These are phyloP conservation scores for Guyanaporus albipodus DNA, from an alignment of 768 basidiomycete genomes.

Conservation along the genomic window DNA sequence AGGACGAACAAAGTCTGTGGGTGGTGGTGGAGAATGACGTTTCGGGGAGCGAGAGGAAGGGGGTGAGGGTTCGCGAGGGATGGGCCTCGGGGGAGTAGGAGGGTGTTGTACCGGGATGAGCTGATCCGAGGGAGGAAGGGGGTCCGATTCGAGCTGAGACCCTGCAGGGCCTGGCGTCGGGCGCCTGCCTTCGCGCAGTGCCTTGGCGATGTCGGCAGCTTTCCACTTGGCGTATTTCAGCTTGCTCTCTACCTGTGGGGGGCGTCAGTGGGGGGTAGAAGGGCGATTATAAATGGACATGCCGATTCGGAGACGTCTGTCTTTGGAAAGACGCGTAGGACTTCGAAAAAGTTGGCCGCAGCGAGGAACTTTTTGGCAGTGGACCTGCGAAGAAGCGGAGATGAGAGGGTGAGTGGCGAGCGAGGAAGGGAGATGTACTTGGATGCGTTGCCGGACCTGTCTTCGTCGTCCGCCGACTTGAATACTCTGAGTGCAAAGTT, in stretches of 20 bases:
- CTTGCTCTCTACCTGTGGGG: constrained; percentile 72
- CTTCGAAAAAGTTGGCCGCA: constrained; percentile 91
- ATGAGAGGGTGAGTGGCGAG: constrained; percentile 6
- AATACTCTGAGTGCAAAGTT: constrained; percentile 95
- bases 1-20: too few relatives aligned
- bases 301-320: constrained; percentile 56
- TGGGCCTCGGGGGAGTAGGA: constrained; percentile 17
- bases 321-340: constrained; percentile 73
- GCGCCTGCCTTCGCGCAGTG: constrained; percentile 87
- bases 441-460: constrained; percentile 70
- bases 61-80: constrained; percentile 26
- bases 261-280: constrained; percentile 1
- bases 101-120: constrained; percentile 11
- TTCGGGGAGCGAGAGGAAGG: constrained; percentile 26
- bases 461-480: constrained; percentile 84
- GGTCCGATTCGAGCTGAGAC: constrained; percentile 29
- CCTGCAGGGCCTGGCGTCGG: constrained; percentile 78
- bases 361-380: constrained; percentile 96
- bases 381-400: constrained; percentile 43
- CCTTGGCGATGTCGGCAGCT: constrained; percentile 91
- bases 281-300: constrained; percentile 18
- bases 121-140: constrained; percentile 14
- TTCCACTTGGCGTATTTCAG: constrained; percentile 97
- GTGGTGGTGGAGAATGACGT: constrained; percentile 32
- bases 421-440: constrained; percentile 46